A percentile compares a stretch with the other conserved stretches of the same genome.
Evolutionary conservation across 2,329 filamentous ascomycete species (phyloP).

Genomic region (Ophiostoma triangulosporum): DNA sequence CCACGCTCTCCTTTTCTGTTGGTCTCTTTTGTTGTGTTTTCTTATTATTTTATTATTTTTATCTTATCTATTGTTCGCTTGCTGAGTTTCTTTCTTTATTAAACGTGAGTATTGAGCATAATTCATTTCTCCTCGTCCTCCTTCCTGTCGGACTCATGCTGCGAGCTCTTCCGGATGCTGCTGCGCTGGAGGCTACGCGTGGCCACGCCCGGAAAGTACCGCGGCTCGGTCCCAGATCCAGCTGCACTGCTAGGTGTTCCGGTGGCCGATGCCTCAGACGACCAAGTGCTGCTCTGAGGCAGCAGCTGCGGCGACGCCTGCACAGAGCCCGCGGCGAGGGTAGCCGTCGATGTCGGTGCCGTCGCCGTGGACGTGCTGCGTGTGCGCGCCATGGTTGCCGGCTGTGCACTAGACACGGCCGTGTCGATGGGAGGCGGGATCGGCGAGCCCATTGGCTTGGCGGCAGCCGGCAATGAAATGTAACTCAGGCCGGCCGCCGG

Average conservation of each 20-base stretch:
- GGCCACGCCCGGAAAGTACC: slow-evolving; percentile 60
- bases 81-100: too few species aligned
- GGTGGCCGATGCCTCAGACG: slow-evolving; percentile 17
- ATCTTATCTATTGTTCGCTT: too few species aligned
- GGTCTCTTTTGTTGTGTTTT: too few species aligned
- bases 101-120: too few species aligned
- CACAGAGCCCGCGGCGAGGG: slow-evolving; percentile 2
- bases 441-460: background rate
- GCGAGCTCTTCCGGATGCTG: slow-evolving; percentile 27
- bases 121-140: background rate
- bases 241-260: background rate
- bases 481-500: background rate
- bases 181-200: slow-evolving; percentile 33
- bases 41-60: too few species aligned
- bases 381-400: background rate
- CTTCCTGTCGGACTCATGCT: slow-evolving; percentile 24
- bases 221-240: slow-evolving; percentile 44
- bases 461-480: background rate
- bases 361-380: slow-evolving; percentile 11
- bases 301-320: slow-evolving; percentile 8
- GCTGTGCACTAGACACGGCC: background rate
- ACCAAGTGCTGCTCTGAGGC: slow-evolving; percentile 20
- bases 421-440: background rate
- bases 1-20: too few species aligned
- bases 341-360: slow-evolving; percentile 8